Evolutionary conservation across 2,329 filamentous ascomycete genomes (phyloP), one percentile per base, ranked within the genome.

Genomic region (Grosmannia penicillata): DNA sequence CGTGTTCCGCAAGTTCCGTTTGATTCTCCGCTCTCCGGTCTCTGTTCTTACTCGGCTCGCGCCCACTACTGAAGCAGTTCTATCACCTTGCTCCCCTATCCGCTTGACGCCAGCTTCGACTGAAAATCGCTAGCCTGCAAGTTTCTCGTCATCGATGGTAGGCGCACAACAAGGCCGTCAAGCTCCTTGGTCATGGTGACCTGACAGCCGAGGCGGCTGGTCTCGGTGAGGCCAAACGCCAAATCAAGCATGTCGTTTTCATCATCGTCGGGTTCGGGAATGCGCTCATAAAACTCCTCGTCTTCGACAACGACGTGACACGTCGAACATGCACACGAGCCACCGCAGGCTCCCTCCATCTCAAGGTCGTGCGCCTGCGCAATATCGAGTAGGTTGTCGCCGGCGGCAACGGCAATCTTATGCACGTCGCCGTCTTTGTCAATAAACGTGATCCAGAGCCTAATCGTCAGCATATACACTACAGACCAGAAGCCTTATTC

Each of bases 321-420:
- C 6, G 86, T 94, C 41, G 82, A 91, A 63, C 86, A 94, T 39
- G 86, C 86, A 60, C 86, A 94, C 25, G 83, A 91, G 18, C 86
- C 91, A 48, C 91, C 91, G 54, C 91, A 98, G 11, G 91, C 91
- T 44, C 91, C 87, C 66, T 98, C 91, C 89, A 98, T 96, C 58
- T 98, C 91, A 30, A 98, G 66, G 53, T 96, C 89, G 58, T 96
- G 75, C 33, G 82, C 84, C 57, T 95, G 89, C 18, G 89, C 91
- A 53, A 98, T 89, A 53, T 96, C 89, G 39, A 98, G 70, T 38
- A 98, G 66, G 58, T 98, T 98, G 59, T 94, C 86, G 36, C 91
- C 91, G 50, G 82, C 76, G 13, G 75, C 67, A 8, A 95, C 89
- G 43, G 80, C 76, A 51, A 95, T 75, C 43, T 79, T 83, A 56